These are phyloP conservation scores for Stephania cephalantha DNA, from an alignment of 164 flowering plant genomes.

Conservation along the genomic window DNA sequence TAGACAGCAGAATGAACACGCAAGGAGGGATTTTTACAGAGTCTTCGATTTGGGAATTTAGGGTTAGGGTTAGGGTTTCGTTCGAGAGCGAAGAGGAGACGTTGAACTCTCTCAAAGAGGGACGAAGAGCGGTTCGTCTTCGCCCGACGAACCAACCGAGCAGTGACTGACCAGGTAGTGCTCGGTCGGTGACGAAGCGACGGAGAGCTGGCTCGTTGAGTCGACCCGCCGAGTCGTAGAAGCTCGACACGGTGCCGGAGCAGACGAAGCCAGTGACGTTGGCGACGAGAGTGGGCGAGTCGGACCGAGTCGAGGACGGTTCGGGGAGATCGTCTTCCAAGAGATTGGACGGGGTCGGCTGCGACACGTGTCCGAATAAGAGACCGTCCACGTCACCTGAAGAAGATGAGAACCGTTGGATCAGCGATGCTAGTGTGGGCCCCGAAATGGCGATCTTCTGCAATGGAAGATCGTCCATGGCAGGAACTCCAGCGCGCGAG, in stretches of 20 bases:
- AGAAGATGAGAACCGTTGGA: conserved; percentile 72
- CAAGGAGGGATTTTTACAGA: conserved; percentile 25
- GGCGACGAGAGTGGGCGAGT: conserved; percentile 34
- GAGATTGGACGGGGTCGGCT: conserved; percentile 37
- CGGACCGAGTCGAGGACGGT: conserved; percentile 23
- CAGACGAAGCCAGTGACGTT: conserved; percentile 52
- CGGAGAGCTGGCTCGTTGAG: conserved; percentile 25
- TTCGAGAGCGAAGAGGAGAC: conserved; percentile 42
- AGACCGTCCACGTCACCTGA: conserved; percentile 64
- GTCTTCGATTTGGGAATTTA: conserved; percentile 8
- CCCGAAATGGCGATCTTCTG: conserved; percentile 70
- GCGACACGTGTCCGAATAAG: conserved; percentile 70
- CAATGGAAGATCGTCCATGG: conserved; percentile 43
- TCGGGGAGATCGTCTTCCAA: conserved; percentile 50
- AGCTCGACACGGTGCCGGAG: conserved; percentile 37
- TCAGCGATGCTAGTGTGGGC: conserved; percentile 67
- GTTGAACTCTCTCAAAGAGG: conserved; percentile 59
- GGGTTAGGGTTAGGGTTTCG: conserved; percentile 21
- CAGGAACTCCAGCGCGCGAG: neutral
- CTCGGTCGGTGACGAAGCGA: conserved; percentile 19
- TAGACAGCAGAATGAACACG: conserved; percentile 51
- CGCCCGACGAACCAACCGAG: conserved; percentile 83
- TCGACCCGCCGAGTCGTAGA: conserved; percentile 49
- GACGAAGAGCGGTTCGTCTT: conserved; percentile 57
- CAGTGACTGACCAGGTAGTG: conserved; percentile 15